Percentiles rank a stretch among this genome's conserved stretches.
Evolutionary conservation across 768 basidiomycete genomes (phyloP).

Genomic region (Tephrocybe sp.): DNA sequence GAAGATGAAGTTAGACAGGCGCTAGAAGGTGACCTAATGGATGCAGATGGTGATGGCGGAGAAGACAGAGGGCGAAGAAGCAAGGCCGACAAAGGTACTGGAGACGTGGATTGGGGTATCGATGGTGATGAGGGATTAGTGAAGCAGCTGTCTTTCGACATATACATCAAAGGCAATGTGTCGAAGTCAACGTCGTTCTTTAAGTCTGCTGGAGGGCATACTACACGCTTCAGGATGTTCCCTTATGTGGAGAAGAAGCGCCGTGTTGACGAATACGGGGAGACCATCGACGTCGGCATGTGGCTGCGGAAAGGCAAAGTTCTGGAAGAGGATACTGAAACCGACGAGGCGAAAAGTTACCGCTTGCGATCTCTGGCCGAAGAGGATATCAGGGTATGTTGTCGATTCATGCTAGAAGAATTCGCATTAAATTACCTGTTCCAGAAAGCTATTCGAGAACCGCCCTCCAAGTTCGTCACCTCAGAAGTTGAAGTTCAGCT

Average conservation of each 20-base stretch:
- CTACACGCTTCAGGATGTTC: conserved; percentile 93
- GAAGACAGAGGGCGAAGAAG: conserved; percentile 30
- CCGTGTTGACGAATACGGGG: conserved; percentile 93
- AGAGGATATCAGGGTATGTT: conserved; percentile 73
- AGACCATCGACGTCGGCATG: conserved; percentile 91
- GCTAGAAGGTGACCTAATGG: conserved; percentile 50
- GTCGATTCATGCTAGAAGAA: neutral
- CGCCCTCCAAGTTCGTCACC: conserved; percentile 88
- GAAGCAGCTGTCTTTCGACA: conserved; percentile 87
- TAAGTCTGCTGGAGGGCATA: conserved; percentile 67
- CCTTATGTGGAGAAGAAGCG: conserved; percentile 92
- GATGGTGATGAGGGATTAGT: conserved; percentile 76
- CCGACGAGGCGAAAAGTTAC: conserved; percentile 76
- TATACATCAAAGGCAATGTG: conserved; percentile 96
- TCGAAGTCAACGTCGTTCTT: conserved; percentile 85
- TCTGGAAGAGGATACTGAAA: conserved; percentile 86
- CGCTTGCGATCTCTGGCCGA: conserved; percentile 64
- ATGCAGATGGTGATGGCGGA: conserved; percentile 34
- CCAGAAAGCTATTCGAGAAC: conserved; percentile 74
- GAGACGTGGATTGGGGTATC: conserved; percentile 63
- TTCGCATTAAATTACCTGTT: conserved; percentile 8
- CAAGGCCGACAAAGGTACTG: conserved; percentile 46
- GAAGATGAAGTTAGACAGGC: conserved; percentile 62
- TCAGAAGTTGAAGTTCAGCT: conserved; percentile 75
- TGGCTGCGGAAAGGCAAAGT: conserved; percentile 92